phyloP scores from a whole-genome alignment of 192 early-diverging fungal species.

The Podila horticola region DNA sequence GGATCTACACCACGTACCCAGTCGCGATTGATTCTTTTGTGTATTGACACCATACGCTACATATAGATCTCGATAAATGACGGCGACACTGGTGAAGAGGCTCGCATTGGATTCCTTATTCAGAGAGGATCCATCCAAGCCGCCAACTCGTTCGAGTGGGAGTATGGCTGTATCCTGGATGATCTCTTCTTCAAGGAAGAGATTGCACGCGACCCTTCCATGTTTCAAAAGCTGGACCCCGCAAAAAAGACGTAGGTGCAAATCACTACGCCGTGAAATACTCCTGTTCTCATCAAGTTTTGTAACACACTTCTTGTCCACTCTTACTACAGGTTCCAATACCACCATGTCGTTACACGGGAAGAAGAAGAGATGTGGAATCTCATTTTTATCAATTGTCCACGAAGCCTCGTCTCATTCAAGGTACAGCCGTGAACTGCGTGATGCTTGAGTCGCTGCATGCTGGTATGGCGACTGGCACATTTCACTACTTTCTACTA shows the following conservation, averaged over 20 bases:
- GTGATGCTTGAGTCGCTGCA: too few relatives aligned
- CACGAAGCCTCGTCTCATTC: slow-evolving; percentile 41
- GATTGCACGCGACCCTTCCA: slow-evolving; percentile 31
- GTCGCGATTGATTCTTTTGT: not conserved
- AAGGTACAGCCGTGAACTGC: slow-evolving; percentile 23
- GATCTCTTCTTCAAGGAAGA: slow-evolving; percentile 54
- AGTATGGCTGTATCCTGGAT: slow-evolving; percentile 55
- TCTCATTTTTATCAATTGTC: slow-evolving; percentile 59
- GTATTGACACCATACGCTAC: too few relatives aligned
- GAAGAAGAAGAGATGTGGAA: slow-evolving; percentile 59
- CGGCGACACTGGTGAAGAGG: slow-evolving; percentile 4
- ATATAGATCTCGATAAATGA: too few relatives aligned
- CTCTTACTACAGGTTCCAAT: slow-evolving; percentile 27
- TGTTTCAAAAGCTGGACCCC: slow-evolving; percentile 19
- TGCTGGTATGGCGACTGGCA: not conserved
- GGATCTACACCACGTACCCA: too few relatives aligned
- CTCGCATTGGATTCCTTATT: slow-evolving; percentile 31
- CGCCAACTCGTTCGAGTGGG: slow-evolving; percentile 28
- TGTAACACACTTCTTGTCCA: not conserved
- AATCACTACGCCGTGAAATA: too few relatives aligned
- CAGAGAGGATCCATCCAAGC: slow-evolving; percentile 15
- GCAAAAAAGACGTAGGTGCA: slow-evolving; percentile 8
- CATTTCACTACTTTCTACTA: not conserved
- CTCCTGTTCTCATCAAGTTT: too few relatives aligned
- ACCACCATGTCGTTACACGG: slow-evolving; percentile 25